These are phyloP conservation scores for Globisporangium irregulare DNA, from an alignment of 352 stramenopile genomes.

Conservation along the genomic window DNA sequence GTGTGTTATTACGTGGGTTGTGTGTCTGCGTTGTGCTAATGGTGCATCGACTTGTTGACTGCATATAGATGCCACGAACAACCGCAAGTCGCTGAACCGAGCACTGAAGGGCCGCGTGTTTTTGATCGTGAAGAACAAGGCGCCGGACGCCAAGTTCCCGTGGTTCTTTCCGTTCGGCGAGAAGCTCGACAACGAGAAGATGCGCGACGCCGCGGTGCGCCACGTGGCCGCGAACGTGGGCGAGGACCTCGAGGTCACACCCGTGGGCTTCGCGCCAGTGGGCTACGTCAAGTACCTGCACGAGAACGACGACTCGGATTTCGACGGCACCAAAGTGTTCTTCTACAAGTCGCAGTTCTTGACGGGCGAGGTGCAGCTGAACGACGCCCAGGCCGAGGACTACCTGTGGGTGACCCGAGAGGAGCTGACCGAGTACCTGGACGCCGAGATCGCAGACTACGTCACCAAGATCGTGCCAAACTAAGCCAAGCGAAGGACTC, in stretches of 20 bases:
- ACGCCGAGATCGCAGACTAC: constrained; percentile 60
- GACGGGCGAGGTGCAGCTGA: constrained; percentile 55
- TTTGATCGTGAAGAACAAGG: constrained; percentile 60
- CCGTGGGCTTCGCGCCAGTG: constrained; percentile 73
- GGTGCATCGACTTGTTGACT: not conserved
- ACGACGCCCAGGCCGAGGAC: constrained; percentile 57
- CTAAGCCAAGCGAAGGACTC: constrained; percentile 18
- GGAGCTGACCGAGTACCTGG: constrained; percentile 77
- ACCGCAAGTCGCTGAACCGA: constrained; percentile 85
- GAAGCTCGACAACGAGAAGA: constrained; percentile 66
- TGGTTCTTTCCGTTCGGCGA: constrained; percentile 80
- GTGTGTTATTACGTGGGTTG: not conserved
- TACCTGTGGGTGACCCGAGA: constrained; percentile 80
- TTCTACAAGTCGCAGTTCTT: constrained; percentile 84
- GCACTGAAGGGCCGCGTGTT: constrained; percentile 80
- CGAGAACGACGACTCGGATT: constrained; percentile 34
- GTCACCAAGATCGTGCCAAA: constrained; percentile 80
- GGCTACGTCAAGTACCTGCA: constrained; percentile 74
- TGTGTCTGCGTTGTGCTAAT: not conserved
- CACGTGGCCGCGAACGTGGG: constrained; percentile 47
- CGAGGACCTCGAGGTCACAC: constrained; percentile 41
- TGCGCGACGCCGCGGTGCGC: constrained; percentile 74
- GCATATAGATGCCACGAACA: constrained; percentile 48
- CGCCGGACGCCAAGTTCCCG: constrained; percentile 47
- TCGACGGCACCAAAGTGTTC: constrained; percentile 83